Evolutionary conservation across 805 yeast genomes (phyloP).

Genomic region (Torulaspora gathmanii): DNA sequence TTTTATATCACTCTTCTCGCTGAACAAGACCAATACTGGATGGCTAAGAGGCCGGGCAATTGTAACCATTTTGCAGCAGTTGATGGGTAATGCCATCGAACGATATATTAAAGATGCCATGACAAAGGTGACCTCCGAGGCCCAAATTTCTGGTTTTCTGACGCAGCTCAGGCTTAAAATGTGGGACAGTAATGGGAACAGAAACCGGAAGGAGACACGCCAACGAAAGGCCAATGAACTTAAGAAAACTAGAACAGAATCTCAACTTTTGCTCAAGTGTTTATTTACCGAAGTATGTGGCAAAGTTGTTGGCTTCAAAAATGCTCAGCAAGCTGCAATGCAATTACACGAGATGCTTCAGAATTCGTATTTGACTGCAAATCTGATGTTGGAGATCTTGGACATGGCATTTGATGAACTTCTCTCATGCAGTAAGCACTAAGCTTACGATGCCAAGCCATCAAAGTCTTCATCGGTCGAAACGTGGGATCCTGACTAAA

Average conservation of each 20-base stretch:
- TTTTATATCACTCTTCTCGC: constrained; percentile 62
- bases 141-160: constrained; percentile 43
- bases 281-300: constrained; percentile 63
- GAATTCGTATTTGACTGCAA: constrained; percentile 63
- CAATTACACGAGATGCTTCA: constrained; percentile 65
- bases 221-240: constrained; percentile 49
- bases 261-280: constrained; percentile 50
- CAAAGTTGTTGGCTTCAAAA: constrained; percentile 65
- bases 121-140: constrained; percentile 30
- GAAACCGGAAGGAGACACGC: constrained; percentile 33
- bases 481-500: constrained; percentile 14
- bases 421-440: not conserved
- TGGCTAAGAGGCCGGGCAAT: constrained; percentile 87
- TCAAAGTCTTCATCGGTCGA: not conserved
- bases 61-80: constrained; percentile 73
- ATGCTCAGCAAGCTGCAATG: constrained; percentile 57
- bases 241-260: constrained; percentile 51
- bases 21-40: constrained; percentile 51
- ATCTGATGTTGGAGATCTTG: constrained; percentile 52
- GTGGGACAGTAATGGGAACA: constrained; percentile 55
- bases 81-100: constrained; percentile 85
- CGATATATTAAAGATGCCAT: constrained; percentile 48
- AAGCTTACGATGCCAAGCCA: not conserved
- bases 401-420: constrained; percentile 51
- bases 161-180: constrained; percentile 29